phyloP scores from a whole-genome alignment of 1,284 basidiomycete genomes.

The Papiliotrema terrestris region DNA sequence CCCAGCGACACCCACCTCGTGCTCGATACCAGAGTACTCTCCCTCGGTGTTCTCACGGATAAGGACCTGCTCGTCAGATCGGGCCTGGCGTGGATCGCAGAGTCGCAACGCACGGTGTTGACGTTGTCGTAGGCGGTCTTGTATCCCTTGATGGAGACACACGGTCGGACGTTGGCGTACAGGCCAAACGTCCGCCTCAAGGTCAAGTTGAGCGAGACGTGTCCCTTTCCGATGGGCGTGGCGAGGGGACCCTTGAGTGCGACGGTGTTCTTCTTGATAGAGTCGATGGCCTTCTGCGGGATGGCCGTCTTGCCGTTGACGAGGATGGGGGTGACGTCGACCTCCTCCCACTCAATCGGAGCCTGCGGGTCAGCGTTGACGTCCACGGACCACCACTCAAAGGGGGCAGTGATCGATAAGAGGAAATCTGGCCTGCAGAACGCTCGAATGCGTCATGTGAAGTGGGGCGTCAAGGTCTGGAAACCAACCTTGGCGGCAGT shows the following conservation, averaged over 20 bases:
- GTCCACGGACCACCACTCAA: neutral
- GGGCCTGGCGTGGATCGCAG: neutral
- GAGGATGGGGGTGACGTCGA: constrained; percentile 89
- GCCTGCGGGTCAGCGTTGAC: constrained; percentile 56
- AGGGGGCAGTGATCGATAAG: neutral
- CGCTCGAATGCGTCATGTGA: neutral
- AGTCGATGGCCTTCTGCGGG: constrained; percentile 84
- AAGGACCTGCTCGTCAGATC: constrained; percentile 53
- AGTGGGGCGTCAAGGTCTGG: neutral
- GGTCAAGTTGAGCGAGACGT: constrained; percentile 96
- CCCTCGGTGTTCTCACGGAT: constrained; percentile 99
- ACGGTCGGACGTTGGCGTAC: constrained; percentile 97
- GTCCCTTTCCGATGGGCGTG: constrained; percentile 97
- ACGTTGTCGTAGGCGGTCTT: constrained; percentile 99
- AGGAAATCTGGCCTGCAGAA: neutral
- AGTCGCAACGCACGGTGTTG: constrained; percentile 61
- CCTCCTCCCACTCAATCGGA: constrained; percentile 98
- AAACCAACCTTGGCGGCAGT: constrained; percentile 68
- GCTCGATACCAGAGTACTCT: constrained; percentile 71
- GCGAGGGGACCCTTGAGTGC: constrained; percentile 95
- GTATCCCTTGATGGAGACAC: constrained; percentile 91
- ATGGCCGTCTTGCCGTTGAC: constrained; percentile 96
- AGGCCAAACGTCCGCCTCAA: constrained; percentile 95
- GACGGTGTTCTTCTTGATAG: constrained; percentile 95
- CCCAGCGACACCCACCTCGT: constrained; percentile 12